Evolutionary conservation across 305 asterid genomes (phyloP), one percentile per base, ranked within the genome.

Genomic region (Fraxinus baroniana): DNA sequence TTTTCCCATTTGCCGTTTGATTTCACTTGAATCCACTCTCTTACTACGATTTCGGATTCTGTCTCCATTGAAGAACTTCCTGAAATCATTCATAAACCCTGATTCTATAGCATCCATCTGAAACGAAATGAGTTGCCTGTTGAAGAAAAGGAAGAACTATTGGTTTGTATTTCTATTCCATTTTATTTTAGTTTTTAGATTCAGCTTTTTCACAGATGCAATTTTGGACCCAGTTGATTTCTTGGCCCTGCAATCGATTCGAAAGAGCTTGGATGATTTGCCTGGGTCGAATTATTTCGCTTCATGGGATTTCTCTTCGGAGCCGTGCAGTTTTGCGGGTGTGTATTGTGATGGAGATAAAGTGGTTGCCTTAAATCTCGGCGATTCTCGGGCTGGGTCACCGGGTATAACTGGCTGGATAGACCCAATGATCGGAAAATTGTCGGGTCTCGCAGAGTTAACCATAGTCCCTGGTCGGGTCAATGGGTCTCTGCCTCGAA

Each of bases 291-390:
- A 88, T 74, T 96, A 86, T 32, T 88, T 96, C 3, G 88, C 92
- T 46, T 91, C 99, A 0, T 96, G 99, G 98, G 99, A 94, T 86
- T 96, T 96, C 90, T 94, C 98, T 28, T 90, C 98, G 7, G 98
- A 96, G 75, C 98, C 99, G 0, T 96, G 99, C 74, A 89, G 86
- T 66, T 96, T 96, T 85, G 89, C 98, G 83, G 99, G 99, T 74
- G 92, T 96, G 7, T 91, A 85, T 74, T 96, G 99, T 79, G 90
- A 73, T 57, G 92, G 88, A 0, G 89, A 93, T 73, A 91, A 80
- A 18, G 98, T 96, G 30, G 82, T 93, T 26, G 87, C 98, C 0
- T 91, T 96, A 39, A 94, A 96, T 81, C 93, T 96, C 76, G 99
- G 99, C 17, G 98, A 96, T 79, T 97, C 99, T 4, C 86, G 95